Evolutionary conservation across 2,329 filamentous ascomycete species (phyloP).

Genomic region (Ophiocordyceps unilateralis): DNA sequence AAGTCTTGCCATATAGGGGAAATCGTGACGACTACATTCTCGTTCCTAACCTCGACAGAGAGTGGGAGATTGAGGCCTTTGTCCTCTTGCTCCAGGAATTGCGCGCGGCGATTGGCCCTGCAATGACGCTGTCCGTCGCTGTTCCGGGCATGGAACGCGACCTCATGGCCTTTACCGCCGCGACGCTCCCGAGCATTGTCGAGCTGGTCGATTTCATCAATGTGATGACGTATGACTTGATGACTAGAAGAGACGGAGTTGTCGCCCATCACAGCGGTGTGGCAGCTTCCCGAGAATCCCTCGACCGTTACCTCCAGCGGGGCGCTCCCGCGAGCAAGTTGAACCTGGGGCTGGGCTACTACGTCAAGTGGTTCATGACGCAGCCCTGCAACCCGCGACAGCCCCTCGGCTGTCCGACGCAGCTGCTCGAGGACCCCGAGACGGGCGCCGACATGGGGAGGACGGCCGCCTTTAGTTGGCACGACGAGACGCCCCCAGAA

Average conservation of each 20-base stretch:
- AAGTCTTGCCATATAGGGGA: conserved; percentile 22
- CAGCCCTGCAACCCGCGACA: conserved; percentile 20
- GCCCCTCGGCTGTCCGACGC: conserved; percentile 36
- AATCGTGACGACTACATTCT: conserved; percentile 55
- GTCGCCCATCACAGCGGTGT: conserved; percentile 53
- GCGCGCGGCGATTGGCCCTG: conserved; percentile 34
- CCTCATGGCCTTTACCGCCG: conserved; percentile 47
- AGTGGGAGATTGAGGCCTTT: conserved; percentile 45
- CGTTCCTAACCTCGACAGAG: conserved; percentile 40
- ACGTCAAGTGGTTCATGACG: conserved; percentile 48
- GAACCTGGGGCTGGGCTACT: conserved; percentile 50
- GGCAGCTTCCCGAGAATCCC: conserved; percentile 29
- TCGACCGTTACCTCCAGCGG: conserved; percentile 41
- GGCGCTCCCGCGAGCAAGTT: conserved; percentile 33
- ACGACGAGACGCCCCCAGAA: conserved; percentile 33
- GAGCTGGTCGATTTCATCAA: conserved; percentile 49
- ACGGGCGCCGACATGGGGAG: conserved; percentile 40
- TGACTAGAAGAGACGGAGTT: conserved; percentile 48
- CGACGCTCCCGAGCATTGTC: conserved; percentile 40
- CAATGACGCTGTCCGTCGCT: conserved; percentile 48
- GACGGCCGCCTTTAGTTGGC: conserved; percentile 43
- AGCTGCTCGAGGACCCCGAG: conserved; percentile 36
- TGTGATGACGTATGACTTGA: conserved; percentile 51
- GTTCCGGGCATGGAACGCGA: conserved; percentile 47
- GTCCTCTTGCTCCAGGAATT: conserved; percentile 42